A percentile compares a stretch with the other conserved stretches of the same genome.
phyloP scores from a whole-genome alignment of 371 early-diverging fungal genomes.

The Mucor indicus region DNA sequence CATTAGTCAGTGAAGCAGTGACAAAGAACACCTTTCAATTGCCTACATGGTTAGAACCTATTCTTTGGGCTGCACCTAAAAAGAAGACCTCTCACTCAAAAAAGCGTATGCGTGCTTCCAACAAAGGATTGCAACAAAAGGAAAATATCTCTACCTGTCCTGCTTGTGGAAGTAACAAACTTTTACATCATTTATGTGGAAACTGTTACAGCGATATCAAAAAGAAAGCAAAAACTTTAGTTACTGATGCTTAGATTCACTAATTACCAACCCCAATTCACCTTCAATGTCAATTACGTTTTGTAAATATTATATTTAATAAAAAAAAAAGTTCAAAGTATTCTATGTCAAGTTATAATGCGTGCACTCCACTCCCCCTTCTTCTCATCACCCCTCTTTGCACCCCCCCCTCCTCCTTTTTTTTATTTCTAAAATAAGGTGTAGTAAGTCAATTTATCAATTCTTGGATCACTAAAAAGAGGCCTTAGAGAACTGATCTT shows the following conservation, averaged over 20 bases:
- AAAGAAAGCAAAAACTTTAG: constrained; percentile 27
- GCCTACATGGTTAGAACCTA: constrained; percentile 48
- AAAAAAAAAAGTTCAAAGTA: neutral
- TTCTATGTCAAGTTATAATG: too few species aligned
- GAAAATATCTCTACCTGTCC: constrained; percentile 71
- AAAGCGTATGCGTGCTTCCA: constrained; percentile 82
- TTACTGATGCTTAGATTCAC: constrained; percentile 5
- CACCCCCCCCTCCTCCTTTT: too few species aligned
- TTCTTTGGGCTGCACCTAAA: constrained; percentile 83
- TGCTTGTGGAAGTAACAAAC: constrained; percentile 71
- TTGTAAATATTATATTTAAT: constrained; percentile 3
- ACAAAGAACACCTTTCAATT: constrained; percentile 30
- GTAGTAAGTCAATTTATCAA: too few species aligned
- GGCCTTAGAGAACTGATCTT: too few species aligned
- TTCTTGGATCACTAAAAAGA: too few species aligned
- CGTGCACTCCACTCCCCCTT: too few species aligned
- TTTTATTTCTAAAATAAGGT: too few species aligned
- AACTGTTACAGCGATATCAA: constrained; percentile 73
- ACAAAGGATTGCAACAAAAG: constrained; percentile 74
- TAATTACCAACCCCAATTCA: neutral
- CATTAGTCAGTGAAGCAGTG: constrained; percentile 3
- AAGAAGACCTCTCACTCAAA: constrained; percentile 85
- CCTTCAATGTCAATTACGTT: neutral
- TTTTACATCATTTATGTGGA: constrained; percentile 74
- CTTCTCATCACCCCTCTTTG: too few species aligned